Evolutionary conservation across 306 rosid genomes (phyloP).

Genomic region (Acacia melanoxylon): DNA sequence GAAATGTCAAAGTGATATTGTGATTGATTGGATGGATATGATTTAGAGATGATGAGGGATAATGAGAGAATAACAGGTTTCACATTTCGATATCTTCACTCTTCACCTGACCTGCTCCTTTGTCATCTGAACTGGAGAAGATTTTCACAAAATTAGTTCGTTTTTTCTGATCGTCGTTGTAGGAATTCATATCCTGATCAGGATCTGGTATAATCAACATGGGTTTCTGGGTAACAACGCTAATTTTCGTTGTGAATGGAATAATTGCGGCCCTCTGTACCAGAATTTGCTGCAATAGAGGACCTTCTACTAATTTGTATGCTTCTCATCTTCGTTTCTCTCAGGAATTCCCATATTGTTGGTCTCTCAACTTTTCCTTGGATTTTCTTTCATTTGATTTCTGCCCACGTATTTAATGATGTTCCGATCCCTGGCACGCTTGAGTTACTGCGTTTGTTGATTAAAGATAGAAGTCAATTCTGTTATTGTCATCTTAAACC

Average conservation of each 20-base stretch:
- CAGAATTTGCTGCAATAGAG: constrained; percentile 80
- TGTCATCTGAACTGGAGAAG: no score
- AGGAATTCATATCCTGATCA: constrained; percentile 51
- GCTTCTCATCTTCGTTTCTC: neutral
- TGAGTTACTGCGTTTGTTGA: constrained; percentile 27
- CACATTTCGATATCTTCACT: no score
- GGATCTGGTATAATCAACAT: constrained; percentile 57
- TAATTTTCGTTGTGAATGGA: constrained; percentile 69
- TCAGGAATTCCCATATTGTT: neutral
- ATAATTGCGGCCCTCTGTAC: constrained; percentile 72
- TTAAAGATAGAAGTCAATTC: neutral
- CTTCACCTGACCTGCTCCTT: no score
- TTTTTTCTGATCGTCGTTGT: neutral
- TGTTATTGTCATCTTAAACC: neutral
- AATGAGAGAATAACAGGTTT: no score
- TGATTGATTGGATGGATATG: no score
- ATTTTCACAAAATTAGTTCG: neutral
- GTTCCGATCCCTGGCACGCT: neutral
- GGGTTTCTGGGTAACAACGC: constrained; percentile 81
- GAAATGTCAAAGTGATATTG: no score
- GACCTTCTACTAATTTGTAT: constrained; percentile 83
- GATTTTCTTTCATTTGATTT: neutral
- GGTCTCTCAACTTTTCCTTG: neutral
- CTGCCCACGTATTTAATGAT: neutral
- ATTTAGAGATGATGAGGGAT: no score